Conservation (phyloP, 2,329 filamentous ascomycete species). For the Colletotrichum echinochloae region DNA sequence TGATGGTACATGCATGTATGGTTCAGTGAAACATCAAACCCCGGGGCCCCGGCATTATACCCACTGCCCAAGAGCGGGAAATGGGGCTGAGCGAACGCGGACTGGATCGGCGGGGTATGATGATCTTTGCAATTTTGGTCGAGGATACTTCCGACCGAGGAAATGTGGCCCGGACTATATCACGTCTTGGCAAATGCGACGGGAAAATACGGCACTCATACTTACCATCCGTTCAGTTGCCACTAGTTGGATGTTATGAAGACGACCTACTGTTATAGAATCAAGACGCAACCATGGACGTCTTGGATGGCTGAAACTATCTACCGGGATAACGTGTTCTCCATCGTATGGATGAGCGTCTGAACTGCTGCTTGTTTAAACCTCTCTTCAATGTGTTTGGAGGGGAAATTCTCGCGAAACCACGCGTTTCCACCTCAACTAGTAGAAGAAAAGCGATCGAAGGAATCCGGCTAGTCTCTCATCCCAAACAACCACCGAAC, state of each 20-base stretch:
- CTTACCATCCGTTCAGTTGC: neutral
- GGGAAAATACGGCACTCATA: neutral
- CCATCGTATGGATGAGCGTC: constrained; percentile 5
- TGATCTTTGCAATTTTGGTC: neutral
- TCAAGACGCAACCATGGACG: neutral
- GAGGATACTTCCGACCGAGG: constrained; percentile 7
- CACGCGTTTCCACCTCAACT: constrained; percentile 15
- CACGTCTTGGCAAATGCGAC: neutral
- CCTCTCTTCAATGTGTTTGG: constrained; percentile 14
- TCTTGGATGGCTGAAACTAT: neutral
- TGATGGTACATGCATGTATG: neutral
- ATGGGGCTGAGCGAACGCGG: constrained; percentile 19
- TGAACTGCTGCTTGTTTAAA: neutral
- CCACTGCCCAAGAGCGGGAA: constrained; percentile 7
- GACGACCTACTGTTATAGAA: neutral
- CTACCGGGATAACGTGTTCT: neutral
- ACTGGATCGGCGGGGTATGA: constrained; percentile 12
- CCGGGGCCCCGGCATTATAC: constrained; percentile 7
- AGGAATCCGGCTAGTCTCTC: neutral
- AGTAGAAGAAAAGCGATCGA: constrained; percentile 1
- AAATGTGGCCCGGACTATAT: neutral
- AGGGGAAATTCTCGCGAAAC: neutral
- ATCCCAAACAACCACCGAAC: constrained; percentile 9
- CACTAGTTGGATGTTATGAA: neutral
- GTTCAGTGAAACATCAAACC: neutral